These are phyloP conservation scores for Colletotrichum kahawae DNA, from an alignment of 2,329 filamentous ascomycete genomes.

Conservation along the genomic window DNA sequence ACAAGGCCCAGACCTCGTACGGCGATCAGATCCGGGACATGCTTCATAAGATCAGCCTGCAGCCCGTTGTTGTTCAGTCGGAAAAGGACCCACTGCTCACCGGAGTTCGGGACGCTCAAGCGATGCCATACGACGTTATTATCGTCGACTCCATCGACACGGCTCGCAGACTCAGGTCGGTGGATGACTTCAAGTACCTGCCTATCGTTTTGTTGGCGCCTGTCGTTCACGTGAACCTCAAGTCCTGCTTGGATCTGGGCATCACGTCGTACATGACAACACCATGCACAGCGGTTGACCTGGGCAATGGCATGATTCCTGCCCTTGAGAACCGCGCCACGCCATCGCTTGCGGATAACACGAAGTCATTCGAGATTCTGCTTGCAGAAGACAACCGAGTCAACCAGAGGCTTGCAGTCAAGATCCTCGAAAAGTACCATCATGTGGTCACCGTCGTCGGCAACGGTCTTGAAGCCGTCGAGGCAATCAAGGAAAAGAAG, in stretches of 20 bases:
- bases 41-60: constrained; percentile 78
- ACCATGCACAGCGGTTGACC: constrained; percentile 89
- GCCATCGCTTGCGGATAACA: constrained; percentile 89
- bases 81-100: constrained; percentile 67
- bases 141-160: constrained; percentile 94
- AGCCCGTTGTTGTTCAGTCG: constrained; percentile 85
- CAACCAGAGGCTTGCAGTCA: constrained; percentile 94
- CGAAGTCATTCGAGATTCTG: constrained; percentile 93
- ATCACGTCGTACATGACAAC: constrained; percentile 99
- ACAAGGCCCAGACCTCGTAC: constrained; percentile 83
- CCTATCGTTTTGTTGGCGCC: constrained; percentile 93
- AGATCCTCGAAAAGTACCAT: constrained; percentile 97
- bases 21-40: constrained; percentile 79
- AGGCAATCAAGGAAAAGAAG: constrained; percentile 88
- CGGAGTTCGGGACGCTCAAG: constrained; percentile 56
- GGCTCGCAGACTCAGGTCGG: constrained; percentile 81
- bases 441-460: constrained; percentile 91
- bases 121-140: constrained; percentile 88
- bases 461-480: constrained; percentile 91
- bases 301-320: constrained; percentile 95
- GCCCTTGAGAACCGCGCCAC: constrained; percentile 93
- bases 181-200: constrained; percentile 97
- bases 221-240: constrained; percentile 87
- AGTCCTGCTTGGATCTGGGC: constrained; percentile 90
- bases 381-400: constrained; percentile 97